Percentiles rank a stretch among this genome's conserved stretches.
phyloP scores from a whole-genome alignment of 495 filamentous ascomycete species.

The Penicillium canescens region DNA sequence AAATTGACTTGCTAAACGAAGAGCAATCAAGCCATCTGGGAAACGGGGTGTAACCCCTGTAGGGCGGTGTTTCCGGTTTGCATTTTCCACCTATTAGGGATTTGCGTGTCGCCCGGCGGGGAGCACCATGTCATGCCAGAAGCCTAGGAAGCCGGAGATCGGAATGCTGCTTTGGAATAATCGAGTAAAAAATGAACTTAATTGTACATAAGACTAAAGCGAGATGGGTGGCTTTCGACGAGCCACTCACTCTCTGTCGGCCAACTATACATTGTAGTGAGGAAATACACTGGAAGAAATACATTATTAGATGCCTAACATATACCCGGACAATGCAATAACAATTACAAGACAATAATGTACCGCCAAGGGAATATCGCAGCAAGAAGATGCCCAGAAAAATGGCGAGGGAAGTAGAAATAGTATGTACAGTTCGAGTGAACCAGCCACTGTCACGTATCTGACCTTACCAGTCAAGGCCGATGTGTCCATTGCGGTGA shows the following conservation, averaged over 20 bases:
- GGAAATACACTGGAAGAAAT: slow-evolving; percentile 1
- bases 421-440: slow-evolving; percentile 22
- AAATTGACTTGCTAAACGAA: slow-evolving; percentile 8
- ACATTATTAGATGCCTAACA: slow-evolving; percentile 17
- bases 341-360: slow-evolving; percentile 24
- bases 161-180: background rate
- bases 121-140: background rate
- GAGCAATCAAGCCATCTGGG: background rate
- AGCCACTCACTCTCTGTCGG: background rate
- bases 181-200: background rate
- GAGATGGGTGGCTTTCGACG: background rate
- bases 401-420: background rate
- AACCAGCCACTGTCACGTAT: slow-evolving; percentile 25
- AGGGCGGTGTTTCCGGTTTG: background rate
- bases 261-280: background rate
- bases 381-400: slow-evolving; percentile 3
- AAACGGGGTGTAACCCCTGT: background rate
- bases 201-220: slow-evolving; percentile 9
- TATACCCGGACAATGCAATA: slow-evolving; percentile 26
- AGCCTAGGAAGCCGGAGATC: too few species aligned
- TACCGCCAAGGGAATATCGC: slow-evolving; percentile 2
- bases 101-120: background rate
- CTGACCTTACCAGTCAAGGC: background rate
- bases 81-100: slow-evolving; percentile 26
- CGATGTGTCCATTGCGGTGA: background rate